Base-by-base conservation (phyloP, 495 filamentous ascomycete genomes). In the Penicillium cataractarum region DNA sequence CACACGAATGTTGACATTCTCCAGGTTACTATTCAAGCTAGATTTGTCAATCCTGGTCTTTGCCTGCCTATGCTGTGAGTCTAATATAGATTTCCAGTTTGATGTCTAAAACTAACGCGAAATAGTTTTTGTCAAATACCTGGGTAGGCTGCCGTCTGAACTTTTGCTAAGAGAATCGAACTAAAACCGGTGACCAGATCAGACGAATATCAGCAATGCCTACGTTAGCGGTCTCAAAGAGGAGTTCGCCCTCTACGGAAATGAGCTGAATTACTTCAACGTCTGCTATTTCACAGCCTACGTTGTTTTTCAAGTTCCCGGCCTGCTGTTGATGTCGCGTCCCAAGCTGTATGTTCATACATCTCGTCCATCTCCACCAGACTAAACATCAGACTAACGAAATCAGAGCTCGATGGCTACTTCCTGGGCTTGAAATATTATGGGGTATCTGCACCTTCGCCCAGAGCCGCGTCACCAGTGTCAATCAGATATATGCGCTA, bases 151-250 rank as follows among this genome's bases (percentile, higher is more conserved):
- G 2, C 7, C 17, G 8, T n/a, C 1, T 13, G 5, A 22, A n/a
- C 1, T 29, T 2, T 31, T 15, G 10, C 4, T 3, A 24, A 12
- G n/a, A 55, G 27, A 19, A 63, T 46, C 8, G 19, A 53, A 12
- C 53, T 26, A 8, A 56, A 12, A 2, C 35, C 21, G 35, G 19
- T 27, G n/a, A 12, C 15, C 35, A 75, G 80, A 81, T 59, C 79
- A 81, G 56, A 76, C 74, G 5, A 82, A 83, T 57, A 78, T 82
- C 57, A 76, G 66, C 67, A 83, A 81, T 75, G 81, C 81, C 46
- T 85, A 82, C 57, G 74, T 86, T 1, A 85, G 80, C 26, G 84
- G 84, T 1, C 83, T 87, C 72, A 86, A 88, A 56, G 85, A 88
- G 60, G 84, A 86, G 54, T 76, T 88, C 17, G 64, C 72, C 15